These are phyloP conservation scores for Colletotrichum nymphaeae DNA, from an alignment of 2,329 filamentous ascomycete species.

Conservation along the genomic window DNA sequence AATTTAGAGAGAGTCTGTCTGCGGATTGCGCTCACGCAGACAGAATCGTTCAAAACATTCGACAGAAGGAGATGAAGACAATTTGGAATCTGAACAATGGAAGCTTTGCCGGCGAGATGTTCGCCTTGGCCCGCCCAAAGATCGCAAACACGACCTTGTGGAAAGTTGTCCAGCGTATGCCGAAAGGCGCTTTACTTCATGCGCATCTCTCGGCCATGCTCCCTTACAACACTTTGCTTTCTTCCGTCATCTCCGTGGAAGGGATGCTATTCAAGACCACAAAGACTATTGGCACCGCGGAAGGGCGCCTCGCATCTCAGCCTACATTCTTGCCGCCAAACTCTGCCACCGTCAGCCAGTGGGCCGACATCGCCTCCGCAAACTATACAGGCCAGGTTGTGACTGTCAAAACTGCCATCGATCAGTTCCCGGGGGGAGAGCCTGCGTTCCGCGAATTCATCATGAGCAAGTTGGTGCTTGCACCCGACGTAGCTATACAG, in stretches of 20 bases:
- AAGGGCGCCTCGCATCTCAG: neutral
- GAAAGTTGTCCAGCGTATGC: neutral
- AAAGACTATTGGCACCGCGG: neutral
- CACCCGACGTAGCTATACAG: neutral
- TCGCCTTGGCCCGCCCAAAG: neutral
- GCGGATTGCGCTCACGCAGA: neutral
- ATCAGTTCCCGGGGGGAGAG: neutral
- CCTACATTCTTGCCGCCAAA: neutral
- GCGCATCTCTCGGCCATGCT: neutral
- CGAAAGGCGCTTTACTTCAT: neutral
- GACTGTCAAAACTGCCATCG: neutral
- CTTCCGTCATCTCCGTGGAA: neutral
- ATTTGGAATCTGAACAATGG: neutral
- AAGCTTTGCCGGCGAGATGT: neutral
- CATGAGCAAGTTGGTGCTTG: neutral
- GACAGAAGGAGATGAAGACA: neutral
- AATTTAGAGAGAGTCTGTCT: neutral
- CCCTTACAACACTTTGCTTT: neutral
- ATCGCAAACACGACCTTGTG: neutral
- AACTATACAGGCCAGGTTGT: neutral
- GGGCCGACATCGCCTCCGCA: neutral
- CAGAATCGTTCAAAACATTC: neutral
- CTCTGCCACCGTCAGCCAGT: neutral
- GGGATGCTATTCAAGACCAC: neutral
- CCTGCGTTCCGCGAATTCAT: neutral